Conservation (phyloP, 208 protist genomes). For the Trypanosoma scelopori region DNA sequence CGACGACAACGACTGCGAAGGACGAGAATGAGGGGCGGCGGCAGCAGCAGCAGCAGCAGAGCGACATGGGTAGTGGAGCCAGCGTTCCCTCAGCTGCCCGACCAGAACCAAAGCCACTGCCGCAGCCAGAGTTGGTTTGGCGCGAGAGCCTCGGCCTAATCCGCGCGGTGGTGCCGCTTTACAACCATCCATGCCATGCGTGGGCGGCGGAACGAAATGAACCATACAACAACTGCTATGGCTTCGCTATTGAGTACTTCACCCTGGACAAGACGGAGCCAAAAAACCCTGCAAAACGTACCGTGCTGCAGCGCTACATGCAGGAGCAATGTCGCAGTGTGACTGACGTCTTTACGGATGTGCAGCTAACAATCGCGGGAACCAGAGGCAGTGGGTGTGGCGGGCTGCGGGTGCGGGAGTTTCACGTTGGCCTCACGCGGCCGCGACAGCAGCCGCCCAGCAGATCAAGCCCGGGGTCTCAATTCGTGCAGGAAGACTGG, state of each 20-base stretch:
- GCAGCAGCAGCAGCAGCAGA: not conserved
- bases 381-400: not conserved
- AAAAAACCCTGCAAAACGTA: conserved; percentile 5
- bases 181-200: conserved; percentile 10
- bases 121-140: conserved; percentile 16
- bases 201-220: conserved; percentile 10
- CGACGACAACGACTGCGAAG: not conserved
- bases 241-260: conserved; percentile 28
- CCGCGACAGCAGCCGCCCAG: not conserved
- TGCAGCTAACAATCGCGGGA: conserved; percentile 3
- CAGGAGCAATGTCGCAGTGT: conserved; percentile 16
- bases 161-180: conserved; percentile 12
- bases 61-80: not conserved
- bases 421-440: conserved; percentile 21
- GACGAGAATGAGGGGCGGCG: not conserved
- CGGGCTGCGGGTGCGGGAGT: conserved; percentile 25
- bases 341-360: conserved; percentile 13
- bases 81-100: too few relatives aligned
- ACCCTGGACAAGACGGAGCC: conserved; percentile 2
- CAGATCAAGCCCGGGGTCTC: not conserved
- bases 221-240: conserved; percentile 7
- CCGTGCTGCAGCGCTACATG: conserved; percentile 20
- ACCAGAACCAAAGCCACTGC: not conserved
- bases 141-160: conserved; percentile 23
- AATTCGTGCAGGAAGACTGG: conserved; percentile 24